Base-by-base conservation (phyloP, 2,329 filamentous ascomycete species). In the Trichoderma oligosporum region DNA sequence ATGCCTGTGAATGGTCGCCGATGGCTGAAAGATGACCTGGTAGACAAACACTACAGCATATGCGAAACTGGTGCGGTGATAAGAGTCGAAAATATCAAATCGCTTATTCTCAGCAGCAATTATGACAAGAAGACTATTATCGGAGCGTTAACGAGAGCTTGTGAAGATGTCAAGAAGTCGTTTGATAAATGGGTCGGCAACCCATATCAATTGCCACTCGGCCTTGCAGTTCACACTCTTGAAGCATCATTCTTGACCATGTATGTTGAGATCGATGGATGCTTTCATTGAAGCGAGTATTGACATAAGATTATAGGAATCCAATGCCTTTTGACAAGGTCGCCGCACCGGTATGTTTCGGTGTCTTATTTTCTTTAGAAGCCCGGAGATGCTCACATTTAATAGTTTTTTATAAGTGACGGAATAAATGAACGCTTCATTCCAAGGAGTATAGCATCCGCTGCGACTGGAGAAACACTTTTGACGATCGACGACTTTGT, bases 1-100 rank as follows among this genome's bases (percentile, higher is more conserved):
- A 24, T 53, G 48, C 48, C 48, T 20, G 48, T 53, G 3, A 53
- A 53, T 22, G 48, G 48, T 18, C 48, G 48, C 4, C 48, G 48
- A 16, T 53, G 12, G 20, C n/a, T 53, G 18, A 18, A 49, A 12
- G 46, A 49, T 9, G 6, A 36, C 7, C 20, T 35, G 18, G 46
- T 29, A 27, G 33, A 49, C 20, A 6, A 35, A 4, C 29, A 49
- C 14, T 49, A 49, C 14, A 36, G 12, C 11, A 16, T 36, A 14
- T 36, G 33, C 11, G 33, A 36, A 14, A 36, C 33, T 3, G 33
- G 33, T 14, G 33, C 33, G 5, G 33, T 36, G 11, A 36, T 36
- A 2, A 36, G 33, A n/a, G 14, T 36, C 14, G 33, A 36, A n/a
- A 36, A 36, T 6, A 36, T 36, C 14, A 36, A 36, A 16, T 36